These are phyloP conservation scores for Santalum album DNA, from an alignment of 164 flowering plant species.

Conservation along the genomic window DNA sequence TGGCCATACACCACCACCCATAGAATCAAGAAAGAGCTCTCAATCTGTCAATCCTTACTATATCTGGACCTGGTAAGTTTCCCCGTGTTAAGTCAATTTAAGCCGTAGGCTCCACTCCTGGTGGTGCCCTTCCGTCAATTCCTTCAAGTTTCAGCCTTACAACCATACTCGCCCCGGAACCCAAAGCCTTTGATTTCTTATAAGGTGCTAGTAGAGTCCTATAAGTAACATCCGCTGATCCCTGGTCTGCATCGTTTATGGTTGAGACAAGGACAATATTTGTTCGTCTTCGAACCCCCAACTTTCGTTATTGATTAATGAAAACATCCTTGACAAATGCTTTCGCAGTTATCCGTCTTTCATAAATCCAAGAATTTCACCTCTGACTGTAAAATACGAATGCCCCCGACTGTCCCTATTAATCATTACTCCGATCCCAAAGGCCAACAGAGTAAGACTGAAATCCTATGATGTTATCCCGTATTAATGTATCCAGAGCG, in stretches of 20 bases:
- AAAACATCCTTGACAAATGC: not conserved
- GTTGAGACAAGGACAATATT: not conserved
- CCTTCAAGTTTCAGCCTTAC: slow-evolving; percentile 3
- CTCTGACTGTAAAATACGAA: not conserved
- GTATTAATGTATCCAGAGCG: not conserved
- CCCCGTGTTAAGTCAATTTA: not conserved
- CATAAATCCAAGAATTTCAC: not conserved
- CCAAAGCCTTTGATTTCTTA: slow-evolving; percentile 1
- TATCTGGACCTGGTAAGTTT: not conserved
- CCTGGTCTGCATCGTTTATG: slow-evolving; percentile 3
- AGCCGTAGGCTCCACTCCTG: slow-evolving; percentile 1
- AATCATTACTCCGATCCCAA: not conserved
- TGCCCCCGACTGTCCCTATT: not conserved
- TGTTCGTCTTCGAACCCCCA: not conserved
- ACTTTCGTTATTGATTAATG: not conserved
- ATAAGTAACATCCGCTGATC: not conserved
- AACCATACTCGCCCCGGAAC: slow-evolving; percentile 4
- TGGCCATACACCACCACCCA: too few species aligned
- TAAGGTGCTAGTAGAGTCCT: not conserved
- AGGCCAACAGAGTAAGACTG: not conserved
- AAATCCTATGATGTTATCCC: not conserved
- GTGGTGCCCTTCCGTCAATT: slow-evolving; percentile 1
- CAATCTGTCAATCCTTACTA: not conserved
- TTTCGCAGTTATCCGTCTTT: not conserved
- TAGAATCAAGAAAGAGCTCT: slow-evolving; percentile 1